phyloP scores from a whole-genome alignment of 208 protist genomes.

The Phytomonas sp. region DNA sequence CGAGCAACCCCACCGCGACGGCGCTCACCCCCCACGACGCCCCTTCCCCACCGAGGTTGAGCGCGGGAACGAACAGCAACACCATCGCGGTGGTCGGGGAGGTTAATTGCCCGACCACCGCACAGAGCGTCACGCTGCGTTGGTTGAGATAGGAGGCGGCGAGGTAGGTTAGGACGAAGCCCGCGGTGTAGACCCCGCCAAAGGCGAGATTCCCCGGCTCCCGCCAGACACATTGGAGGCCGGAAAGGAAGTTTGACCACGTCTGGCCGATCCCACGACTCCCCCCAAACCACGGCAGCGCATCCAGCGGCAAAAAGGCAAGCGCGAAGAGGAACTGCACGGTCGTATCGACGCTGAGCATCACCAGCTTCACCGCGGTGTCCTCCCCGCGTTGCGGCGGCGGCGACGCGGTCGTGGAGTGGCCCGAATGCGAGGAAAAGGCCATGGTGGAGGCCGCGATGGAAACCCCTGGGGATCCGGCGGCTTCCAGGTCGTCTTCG shows the following conservation, averaged over 20 bases:
- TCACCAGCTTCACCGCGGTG: slow-evolving; percentile 44
- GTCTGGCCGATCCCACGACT: slow-evolving; percentile 25
- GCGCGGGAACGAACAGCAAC: slow-evolving; percentile 25
- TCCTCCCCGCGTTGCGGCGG: slow-evolving; percentile 20
- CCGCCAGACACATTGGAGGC: slow-evolving; percentile 17
- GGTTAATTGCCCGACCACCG: slow-evolving; percentile 53
- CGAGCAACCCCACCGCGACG: slow-evolving; percentile 21
- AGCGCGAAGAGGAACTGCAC: slow-evolving; percentile 29
- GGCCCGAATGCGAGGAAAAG: too few species aligned
- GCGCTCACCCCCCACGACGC: slow-evolving; percentile 35
- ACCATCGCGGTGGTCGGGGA: slow-evolving; percentile 42
- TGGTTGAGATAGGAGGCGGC: slow-evolving; percentile 49
- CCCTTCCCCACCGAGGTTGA: slow-evolving; percentile 34
- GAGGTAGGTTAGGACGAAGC: slow-evolving; percentile 45
- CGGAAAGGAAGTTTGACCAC: background rate
- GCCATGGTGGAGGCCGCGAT: too few species aligned
- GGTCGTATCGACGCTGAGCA: slow-evolving; percentile 36
- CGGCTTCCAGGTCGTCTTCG: too few species aligned
- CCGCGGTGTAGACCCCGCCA: slow-evolving; percentile 32
- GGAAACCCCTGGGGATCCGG: too few species aligned
- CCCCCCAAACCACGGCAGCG: slow-evolving; percentile 45
- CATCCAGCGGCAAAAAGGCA: slow-evolving; percentile 35
- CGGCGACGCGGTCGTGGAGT: background rate
- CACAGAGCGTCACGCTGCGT: slow-evolving; percentile 55
- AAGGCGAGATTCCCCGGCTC: slow-evolving; percentile 27